Evolutionary conservation across 2,329 filamentous ascomycete genomes (phyloP), one percentile per base, ranked within the genome.

Genomic region (Dryadomyces quercus-mongolicae): DNA sequence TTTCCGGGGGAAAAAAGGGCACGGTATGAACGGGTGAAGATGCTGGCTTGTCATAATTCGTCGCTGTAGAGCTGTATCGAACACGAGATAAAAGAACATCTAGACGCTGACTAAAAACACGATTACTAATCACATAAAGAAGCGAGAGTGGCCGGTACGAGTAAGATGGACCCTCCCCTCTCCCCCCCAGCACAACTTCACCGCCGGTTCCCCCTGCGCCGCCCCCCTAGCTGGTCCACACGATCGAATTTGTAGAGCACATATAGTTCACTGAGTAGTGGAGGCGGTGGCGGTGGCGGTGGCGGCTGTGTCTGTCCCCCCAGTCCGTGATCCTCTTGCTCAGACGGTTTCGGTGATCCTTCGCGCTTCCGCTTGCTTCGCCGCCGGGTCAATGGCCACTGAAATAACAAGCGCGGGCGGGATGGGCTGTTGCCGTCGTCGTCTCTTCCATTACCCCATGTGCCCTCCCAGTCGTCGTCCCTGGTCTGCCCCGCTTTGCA

Each of bases 1-100:
- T 61, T 86, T 85, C 62, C 70, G 75, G 55, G 69, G 66, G 5
- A 83, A 80, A 67, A 72, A 45, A 18, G 8, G 15, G 8, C 36
- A 40, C 36, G 8, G 36, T 4, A 16, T 40, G 36, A 40, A 9
- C 10, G 36, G 15, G 8, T 8, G 36, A 40, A 40, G 3, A 12
- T 40, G 36, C 4, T 12, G 3, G 36, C 3, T 4, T 8, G 15
- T 13, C 36, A 40, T 40, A 12, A 16, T 16, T 40, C 36, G 8
- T 40, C 36, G 36, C 36, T 40, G 15, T 16, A 12, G 36, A 40
- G 10, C 36, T 40, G 15, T 40, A 16, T 13, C 3, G 36, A 40
- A 16, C 36, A 4, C 36, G 36, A 40, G 10, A 7, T 38, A 16
- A 40, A 12, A 5, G 6, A 4, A 4, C 15, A 40, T 40, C 36